These are phyloP conservation scores for Rubroboletus satanas DNA, from an alignment of 768 basidiomycete species.

Conservation along the genomic window DNA sequence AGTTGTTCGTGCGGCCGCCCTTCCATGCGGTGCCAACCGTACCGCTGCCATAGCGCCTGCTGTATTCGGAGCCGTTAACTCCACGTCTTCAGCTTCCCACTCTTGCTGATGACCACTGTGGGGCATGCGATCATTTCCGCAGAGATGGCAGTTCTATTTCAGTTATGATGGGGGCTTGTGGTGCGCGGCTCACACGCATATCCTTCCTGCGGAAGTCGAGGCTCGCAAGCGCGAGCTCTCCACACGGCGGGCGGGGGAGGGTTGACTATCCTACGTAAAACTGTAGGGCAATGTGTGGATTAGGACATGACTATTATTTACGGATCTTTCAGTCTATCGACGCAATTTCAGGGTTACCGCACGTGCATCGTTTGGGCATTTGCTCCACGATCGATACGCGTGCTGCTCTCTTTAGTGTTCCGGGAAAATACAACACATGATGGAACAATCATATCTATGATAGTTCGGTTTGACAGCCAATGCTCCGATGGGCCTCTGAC, in stretches of 20 bases:
- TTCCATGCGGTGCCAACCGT: constrained; percentile 35
- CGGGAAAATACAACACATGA: background rate
- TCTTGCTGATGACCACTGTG: constrained; percentile 60
- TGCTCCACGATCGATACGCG: no score
- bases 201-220: no score
- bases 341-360: background rate
- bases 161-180: background rate
- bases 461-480: background rate
- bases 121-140: constrained; percentile 70
- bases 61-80: constrained; percentile 84
- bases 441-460: background rate
- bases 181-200: no score
- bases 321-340: background rate
- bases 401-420: background rate
- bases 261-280: background rate
- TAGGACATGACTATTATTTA: background rate
- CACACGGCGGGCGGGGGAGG: background rate
- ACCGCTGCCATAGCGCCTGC: constrained; percentile 74
- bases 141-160: constrained; percentile 64
- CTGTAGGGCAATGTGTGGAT: no score
- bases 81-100: constrained; percentile 83
- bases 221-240: background rate
- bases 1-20: constrained; percentile 52
- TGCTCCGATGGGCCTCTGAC: no score
- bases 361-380: background rate